Base-by-base conservation (phyloP, 306 rosid species). In the Heteromeles arbutifolia region DNA sequence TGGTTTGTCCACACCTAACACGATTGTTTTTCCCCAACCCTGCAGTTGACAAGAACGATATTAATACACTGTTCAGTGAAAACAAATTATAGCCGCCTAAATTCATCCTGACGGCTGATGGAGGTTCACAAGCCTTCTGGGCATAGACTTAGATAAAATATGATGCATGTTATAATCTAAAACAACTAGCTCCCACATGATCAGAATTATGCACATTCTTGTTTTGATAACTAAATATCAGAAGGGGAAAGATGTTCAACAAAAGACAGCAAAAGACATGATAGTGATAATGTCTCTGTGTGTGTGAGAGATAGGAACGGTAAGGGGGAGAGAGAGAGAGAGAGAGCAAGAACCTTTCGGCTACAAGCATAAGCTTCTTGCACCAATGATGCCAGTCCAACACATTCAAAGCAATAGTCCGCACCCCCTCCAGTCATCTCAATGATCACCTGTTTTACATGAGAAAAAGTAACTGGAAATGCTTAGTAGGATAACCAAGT, bases 11-110 rank as follows among this genome's bases (percentile, higher is more conserved):
- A 89, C 92, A 44, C 96, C 98, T 72, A 94, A 32, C 26, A 94
- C 86, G 41, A 94, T 32, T 26, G 97, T 89, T 85, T 92, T 87
- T 3, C 98, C 98, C 98, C 98, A 95, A 61, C 97, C 98, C 98
- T 90, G 70, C 63, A 67, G 22, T 18, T 71, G 22, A n/a, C 73
- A 29, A 17, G 69, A 28, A 39, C 3, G 61, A 37, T 32, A 22
- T 26, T 25, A n/a, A 21, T n/a, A 22, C 25, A 22, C 1, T 24
- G 11, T 24, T 17, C 13, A 56, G 43, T 8, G 28, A 6, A 41
- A 11, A 8, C 32, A 4, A 34, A 72, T 56, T 18, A 39, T 48
- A 48, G 54, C 15, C 17, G 53, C 19, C 53, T 48, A 48, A 5
- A 17, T 48, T 48, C 19, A 48, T 48, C 53, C 19, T 48, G 19